Evolutionary conservation across 2,329 filamentous ascomycete genomes (phyloP), one percentile per base, ranked within the genome.

Genomic region (Colletotrichum trifolii): DNA sequence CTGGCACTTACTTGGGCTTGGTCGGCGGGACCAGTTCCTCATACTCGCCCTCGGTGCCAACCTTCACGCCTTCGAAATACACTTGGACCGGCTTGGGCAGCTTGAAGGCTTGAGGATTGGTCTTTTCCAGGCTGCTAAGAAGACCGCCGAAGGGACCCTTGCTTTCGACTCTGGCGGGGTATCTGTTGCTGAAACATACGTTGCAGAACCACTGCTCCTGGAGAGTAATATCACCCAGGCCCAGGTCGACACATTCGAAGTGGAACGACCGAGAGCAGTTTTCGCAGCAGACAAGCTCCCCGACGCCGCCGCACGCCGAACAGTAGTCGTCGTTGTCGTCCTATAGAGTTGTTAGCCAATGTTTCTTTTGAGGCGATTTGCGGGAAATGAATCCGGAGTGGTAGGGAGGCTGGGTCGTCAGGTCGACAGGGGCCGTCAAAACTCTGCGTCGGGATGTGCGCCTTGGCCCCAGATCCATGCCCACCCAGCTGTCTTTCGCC

Each of bases 221-320:
- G 10, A 90, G 89, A 64, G 90, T 82, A 58, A 84, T 82, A 54
- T 87, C 85, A 60, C 89, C 84, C 70, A 93, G 82, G 43, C 93
- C 91, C 67, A 95, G 94, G 76, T 96, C 91, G 70, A 96, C 88
- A 76, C 96, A 98, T 65, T 87, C 85, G 75, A 96, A 93, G 78
- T 98, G 96, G 78, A 96, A 97, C 6, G 94, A 93, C 70, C 93
- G 89, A 66, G 90, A 87, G 79, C 96, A 99, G 68, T 91, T 92
- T 80, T 98, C 96, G 78, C 96, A 99, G 79, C 94, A 97, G 69
- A 98, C 85, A 68, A 99, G 86, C 71, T 93, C 89, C 62, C 95
- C 95, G 70, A 88, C 91, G 68, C 91, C 91, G 73, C 90, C 88
- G 79, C 96, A 99, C 49, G 93, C 89, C 67, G 90, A 90, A 81